These are phyloP conservation scores for Hemileccinum impolitum DNA, from an alignment of 768 basidiomycete genomes.

Conservation along the genomic window DNA sequence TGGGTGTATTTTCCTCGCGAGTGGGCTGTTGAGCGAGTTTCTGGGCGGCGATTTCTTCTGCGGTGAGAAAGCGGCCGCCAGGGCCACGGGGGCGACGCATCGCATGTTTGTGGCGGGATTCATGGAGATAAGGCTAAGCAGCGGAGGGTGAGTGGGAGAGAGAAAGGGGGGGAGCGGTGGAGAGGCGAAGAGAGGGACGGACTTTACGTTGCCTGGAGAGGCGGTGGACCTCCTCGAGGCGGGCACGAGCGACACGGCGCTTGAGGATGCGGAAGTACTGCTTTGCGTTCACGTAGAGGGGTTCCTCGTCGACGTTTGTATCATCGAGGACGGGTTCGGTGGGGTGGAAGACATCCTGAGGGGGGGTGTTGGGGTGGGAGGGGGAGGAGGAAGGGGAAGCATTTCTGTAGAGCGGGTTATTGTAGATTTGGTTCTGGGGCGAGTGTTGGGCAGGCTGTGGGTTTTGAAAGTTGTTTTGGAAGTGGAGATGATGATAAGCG, in stretches of 20 bases:
- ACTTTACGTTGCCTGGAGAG: constrained; percentile 94
- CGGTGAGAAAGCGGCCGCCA: constrained; percentile 95
- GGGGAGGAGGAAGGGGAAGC: constrained; percentile 30
- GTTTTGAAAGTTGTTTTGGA: constrained; percentile 29
- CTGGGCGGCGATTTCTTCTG: constrained; percentile 89
- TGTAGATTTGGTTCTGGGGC: constrained; percentile 24
- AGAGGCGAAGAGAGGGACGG: constrained; percentile 1
- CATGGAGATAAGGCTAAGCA: constrained; percentile 90
- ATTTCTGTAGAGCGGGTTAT: constrained; percentile 24
- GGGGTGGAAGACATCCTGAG: constrained; percentile 30
- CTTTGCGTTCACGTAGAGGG: constrained; percentile 98
- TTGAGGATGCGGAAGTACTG: constrained; percentile 99
- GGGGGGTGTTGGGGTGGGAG: constrained; percentile 28
- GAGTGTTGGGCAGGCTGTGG: constrained; percentile 18
- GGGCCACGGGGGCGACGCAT: constrained; percentile 97
- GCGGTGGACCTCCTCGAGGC: constrained; percentile 91
- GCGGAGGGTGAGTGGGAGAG: constrained; percentile 9
- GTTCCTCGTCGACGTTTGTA: constrained; percentile 80
- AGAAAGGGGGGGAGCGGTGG: too few relatives aligned
- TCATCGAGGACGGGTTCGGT: constrained; percentile 36
- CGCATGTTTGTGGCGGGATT: constrained; percentile 96
- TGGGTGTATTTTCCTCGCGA: constrained; percentile 18
- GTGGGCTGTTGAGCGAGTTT: constrained; percentile 41
- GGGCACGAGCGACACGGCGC: constrained; percentile 83
- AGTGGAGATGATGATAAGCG: constrained; percentile 47